These are phyloP conservation scores for Plasmodium falciparum DNA, from an alignment of 169 alveolate genomes.

Conservation along the genomic window DNA sequence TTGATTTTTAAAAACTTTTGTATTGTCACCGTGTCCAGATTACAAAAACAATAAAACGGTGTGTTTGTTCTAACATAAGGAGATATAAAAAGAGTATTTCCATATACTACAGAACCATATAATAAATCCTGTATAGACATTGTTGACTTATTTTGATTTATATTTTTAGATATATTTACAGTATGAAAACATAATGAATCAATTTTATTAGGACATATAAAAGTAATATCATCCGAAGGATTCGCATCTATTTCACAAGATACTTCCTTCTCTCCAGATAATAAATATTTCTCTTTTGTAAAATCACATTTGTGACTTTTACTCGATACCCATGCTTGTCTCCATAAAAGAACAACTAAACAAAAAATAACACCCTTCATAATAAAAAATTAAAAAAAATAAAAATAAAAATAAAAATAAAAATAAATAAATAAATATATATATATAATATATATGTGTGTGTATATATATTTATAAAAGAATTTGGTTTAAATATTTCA, in stretches of 20 bases:
- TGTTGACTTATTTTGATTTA: background rate
- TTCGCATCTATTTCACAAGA: conserved; percentile 34
- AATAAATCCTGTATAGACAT: conserved; percentile 13
- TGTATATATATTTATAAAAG: background rate
- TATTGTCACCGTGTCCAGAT: background rate
- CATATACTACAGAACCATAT: conserved; percentile 51
- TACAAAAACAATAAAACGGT: conserved; percentile 58
- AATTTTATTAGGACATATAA: conserved; percentile 36
- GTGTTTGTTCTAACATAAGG: conserved; percentile 16
- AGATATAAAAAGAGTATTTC: conserved; percentile 39
- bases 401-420: too few species aligned
- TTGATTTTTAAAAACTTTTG: background rate
- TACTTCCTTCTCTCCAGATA: conserved; percentile 1
- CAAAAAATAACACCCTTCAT: background rate
- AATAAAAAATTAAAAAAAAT: background rate
- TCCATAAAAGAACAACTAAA: conserved; percentile 7
- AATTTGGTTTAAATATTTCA: background rate
- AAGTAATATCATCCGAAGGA: conserved; percentile 49
- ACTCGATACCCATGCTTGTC: background rate
- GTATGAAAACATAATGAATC: conserved; percentile 44
- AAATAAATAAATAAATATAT: background rate
- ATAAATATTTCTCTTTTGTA: conserved; percentile 23
- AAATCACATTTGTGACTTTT: conserved; percentile 57
- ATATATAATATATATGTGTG: background rate
- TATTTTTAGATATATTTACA: conserved; percentile 12